Percentiles rank a stretch among this genome's conserved stretches.
phyloP scores from a whole-genome alignment of 116 monocot genomes.

The Zostera marina region DNA sequence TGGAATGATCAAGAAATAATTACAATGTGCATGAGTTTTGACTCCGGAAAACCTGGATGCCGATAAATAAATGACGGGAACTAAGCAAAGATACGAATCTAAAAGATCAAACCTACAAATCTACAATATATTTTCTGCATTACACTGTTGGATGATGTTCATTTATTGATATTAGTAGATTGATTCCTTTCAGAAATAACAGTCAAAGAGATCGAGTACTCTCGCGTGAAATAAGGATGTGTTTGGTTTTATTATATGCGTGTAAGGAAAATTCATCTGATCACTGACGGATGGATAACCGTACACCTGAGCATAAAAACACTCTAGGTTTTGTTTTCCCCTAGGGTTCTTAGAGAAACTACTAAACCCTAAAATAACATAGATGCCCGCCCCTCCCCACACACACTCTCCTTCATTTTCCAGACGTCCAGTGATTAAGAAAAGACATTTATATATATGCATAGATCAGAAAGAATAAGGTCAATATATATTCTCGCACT shows the following conservation, averaged over 20 bases:
- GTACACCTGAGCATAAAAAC: slow-evolving; percentile 5
- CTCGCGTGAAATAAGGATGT: slow-evolving; percentile 7
- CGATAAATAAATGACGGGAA: too few relatives aligned
- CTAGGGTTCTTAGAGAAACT: too few relatives aligned
- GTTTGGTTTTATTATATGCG: slow-evolving; percentile 1
- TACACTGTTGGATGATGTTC: background rate
- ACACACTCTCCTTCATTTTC: background rate
- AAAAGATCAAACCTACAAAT: background rate
- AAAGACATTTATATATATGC: too few relatives aligned
- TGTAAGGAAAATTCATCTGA: background rate
- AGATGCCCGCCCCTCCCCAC: background rate
- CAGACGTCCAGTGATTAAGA: background rate
- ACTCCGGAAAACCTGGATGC: background rate
- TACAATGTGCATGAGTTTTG: too few relatives aligned
- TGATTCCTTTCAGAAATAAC: background rate
- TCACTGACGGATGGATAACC: background rate
- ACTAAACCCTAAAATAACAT: slow-evolving; percentile 2
- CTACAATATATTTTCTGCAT: background rate
- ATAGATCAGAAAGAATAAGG: background rate
- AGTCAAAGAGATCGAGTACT: background rate
- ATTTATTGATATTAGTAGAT: background rate
- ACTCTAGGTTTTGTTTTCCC: background rate
- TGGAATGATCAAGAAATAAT: too few relatives aligned
- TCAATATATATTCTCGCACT: too few relatives aligned
- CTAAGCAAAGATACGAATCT: background rate